Evolutionary conservation across 768 basidiomycete species (phyloP).

Genomic region (Lanmaoa rubissima): DNA sequence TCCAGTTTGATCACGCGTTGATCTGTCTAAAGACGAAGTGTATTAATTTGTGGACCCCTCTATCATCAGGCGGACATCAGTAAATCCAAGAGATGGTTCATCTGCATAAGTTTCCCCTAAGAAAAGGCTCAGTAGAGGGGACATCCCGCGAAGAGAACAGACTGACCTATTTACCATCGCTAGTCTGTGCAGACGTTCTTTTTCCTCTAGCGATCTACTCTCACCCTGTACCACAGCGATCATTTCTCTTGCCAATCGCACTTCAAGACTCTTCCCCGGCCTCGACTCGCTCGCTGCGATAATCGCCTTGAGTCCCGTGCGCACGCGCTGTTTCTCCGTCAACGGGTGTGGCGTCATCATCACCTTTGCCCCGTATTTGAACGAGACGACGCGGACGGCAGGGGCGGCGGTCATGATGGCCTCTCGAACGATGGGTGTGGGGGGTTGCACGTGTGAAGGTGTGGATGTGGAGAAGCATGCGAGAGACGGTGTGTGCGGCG

Average conservation of each 20-base stretch:
- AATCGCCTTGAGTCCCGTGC: slow-evolving; percentile 70
- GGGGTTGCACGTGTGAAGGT: slow-evolving; percentile 72
- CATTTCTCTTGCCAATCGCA: slow-evolving; percentile 77
- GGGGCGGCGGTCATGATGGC: slow-evolving; percentile 73
- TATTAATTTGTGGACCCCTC: not conserved
- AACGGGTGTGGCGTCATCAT: slow-evolving; percentile 66
- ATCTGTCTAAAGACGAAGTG: not conserved
- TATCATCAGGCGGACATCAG: not conserved
- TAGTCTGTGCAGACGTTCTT: slow-evolving; percentile 59
- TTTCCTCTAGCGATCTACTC: slow-evolving; percentile 56
- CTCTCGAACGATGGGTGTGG: slow-evolving; percentile 73
- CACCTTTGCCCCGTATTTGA: slow-evolving; percentile 64
- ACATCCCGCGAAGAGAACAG: not conserved
- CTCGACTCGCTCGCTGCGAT: slow-evolving; percentile 57
- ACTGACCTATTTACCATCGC: slow-evolving; percentile 80
- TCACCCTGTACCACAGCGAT: slow-evolving; percentile 66
- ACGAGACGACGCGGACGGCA: slow-evolving; percentile 57
- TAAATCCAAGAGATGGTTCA: not conserved
- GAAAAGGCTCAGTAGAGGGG: slow-evolving; percentile 3
- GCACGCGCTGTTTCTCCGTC: slow-evolving; percentile 75
- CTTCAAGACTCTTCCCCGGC: slow-evolving; percentile 56
- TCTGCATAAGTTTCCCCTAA: slow-evolving; percentile 25
- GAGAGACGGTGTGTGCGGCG: slow-evolving; percentile 53
- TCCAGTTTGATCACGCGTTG: not conserved
- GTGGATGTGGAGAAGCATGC: slow-evolving; percentile 71